Evolutionary conservation across 176 grass and related monocot species (phyloP).

Genomic region (maize (Zea mays)): DNA sequence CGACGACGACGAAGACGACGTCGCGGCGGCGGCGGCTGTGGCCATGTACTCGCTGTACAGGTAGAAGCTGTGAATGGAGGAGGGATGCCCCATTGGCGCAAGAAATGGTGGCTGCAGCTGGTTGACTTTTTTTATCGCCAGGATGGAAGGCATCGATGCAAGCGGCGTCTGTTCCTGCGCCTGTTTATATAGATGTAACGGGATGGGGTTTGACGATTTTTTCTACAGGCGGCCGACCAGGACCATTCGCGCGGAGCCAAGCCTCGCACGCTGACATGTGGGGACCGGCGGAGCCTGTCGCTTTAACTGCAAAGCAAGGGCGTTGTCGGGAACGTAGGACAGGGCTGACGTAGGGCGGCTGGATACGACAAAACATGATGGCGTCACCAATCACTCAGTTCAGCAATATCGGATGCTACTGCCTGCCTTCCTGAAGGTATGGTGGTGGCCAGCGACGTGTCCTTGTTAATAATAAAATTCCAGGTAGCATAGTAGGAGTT

Average conservation of each 20-base stretch:
- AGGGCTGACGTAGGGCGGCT: slow-evolving; percentile 30
- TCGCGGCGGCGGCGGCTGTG: not conserved
- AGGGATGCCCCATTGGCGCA: not conserved
- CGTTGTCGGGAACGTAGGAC: not conserved
- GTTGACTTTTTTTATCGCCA: not conserved
- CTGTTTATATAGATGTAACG: not conserved
- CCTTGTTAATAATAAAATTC: not conserved
- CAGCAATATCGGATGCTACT: slow-evolving; percentile 13
- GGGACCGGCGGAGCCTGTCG: not conserved
- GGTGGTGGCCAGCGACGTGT: not conserved
- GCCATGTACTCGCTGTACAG: slow-evolving; percentile 17
- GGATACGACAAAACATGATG: not conserved
- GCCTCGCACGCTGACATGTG: not conserved
- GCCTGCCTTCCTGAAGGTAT: not conserved
- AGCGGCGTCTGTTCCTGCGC: slow-evolving; percentile 5
- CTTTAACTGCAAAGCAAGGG: slow-evolving; percentile 8
- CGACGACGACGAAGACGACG: not conserved
- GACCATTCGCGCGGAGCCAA: not conserved
- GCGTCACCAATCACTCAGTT: not conserved
- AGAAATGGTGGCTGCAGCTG: not conserved
- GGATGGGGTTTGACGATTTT: not conserved
- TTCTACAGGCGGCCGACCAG: not conserved
- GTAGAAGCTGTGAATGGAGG: not conserved
- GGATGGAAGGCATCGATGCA: not conserved
- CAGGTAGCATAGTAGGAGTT: not conserved